phyloP scores from a whole-genome alignment of 306 rosid genomes.

The Quercus bicolor region DNA sequence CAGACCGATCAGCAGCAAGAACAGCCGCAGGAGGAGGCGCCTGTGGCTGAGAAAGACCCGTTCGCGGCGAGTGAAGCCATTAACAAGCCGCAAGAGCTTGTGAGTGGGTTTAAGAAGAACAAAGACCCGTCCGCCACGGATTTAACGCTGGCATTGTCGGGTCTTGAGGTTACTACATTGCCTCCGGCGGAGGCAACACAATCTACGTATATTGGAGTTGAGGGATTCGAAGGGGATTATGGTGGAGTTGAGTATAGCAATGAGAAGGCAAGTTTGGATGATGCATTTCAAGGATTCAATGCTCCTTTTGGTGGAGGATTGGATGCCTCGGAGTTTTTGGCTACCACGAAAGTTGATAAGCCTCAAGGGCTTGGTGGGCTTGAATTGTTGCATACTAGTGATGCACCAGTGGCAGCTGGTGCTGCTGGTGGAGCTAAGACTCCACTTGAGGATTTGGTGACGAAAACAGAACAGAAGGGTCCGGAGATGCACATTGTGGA shows the following conservation, averaged over 20 bases:
- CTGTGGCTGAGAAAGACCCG: slow-evolving; percentile 63
- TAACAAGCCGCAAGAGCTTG: slow-evolving; percentile 71
- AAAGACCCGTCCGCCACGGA: slow-evolving; percentile 76
- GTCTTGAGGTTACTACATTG: slow-evolving; percentile 82
- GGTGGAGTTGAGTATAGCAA: slow-evolving; percentile 90
- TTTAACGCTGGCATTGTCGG: slow-evolving; percentile 69
- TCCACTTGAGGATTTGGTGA: slow-evolving; percentile 64
- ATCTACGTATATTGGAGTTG: slow-evolving; percentile 80
- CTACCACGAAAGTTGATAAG: slow-evolving; percentile 49
- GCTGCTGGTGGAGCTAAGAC: slow-evolving; percentile 46
- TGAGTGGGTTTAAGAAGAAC: slow-evolving; percentile 77
- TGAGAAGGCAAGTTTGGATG: slow-evolving; percentile 72
- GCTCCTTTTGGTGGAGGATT: slow-evolving; percentile 98
- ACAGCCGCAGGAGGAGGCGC: slow-evolving; percentile 53
- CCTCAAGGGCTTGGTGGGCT: slow-evolving; percentile 88
- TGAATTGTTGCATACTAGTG: slow-evolving; percentile 77
- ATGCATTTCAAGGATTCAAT: slow-evolving; percentile 82
- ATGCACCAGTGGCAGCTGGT: slow-evolving; percentile 39
- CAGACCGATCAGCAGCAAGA: slow-evolving; percentile 55
- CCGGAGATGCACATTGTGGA: slow-evolving; percentile 84
- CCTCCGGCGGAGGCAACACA: slow-evolving; percentile 93
- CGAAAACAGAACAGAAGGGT: slow-evolving; percentile 73
- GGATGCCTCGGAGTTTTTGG: slow-evolving; percentile 87
- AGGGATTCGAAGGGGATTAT: slow-evolving; percentile 94
- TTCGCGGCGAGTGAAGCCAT: slow-evolving; percentile 92